phyloP scores from a whole-genome alignment of 1,284 basidiomycete species.

The Kalmanozyma brasiliensis region DNA sequence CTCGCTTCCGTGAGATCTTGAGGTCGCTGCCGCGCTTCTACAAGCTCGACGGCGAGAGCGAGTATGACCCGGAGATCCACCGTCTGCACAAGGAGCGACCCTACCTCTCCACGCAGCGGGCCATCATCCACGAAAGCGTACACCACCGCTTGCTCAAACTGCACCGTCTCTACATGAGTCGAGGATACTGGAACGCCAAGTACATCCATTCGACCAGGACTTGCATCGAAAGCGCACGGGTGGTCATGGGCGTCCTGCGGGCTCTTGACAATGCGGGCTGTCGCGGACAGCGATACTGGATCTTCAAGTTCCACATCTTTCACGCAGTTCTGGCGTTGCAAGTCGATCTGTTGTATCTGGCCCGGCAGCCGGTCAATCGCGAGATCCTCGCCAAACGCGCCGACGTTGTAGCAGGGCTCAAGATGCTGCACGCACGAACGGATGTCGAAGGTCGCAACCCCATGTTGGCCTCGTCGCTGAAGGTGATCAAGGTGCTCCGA shows the following conservation, averaged over 20 bases:
- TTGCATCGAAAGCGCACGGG: slow-evolving; percentile 48
- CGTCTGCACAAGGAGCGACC: slow-evolving; percentile 52
- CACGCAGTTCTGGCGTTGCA: slow-evolving; percentile 47
- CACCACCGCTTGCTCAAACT: slow-evolving; percentile 59
- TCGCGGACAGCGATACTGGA: slow-evolving; percentile 41
- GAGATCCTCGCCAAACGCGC: slow-evolving; percentile 42
- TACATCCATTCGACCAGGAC: slow-evolving; percentile 55
- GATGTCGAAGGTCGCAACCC: slow-evolving; percentile 45
- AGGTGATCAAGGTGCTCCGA: slow-evolving; percentile 48
- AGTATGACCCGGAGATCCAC: slow-evolving; percentile 55
- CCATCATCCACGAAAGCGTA: slow-evolving; percentile 52
- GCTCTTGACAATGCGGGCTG: slow-evolving; percentile 32
- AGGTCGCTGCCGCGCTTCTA: slow-evolving; percentile 50
- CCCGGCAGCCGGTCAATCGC: slow-evolving; percentile 28
- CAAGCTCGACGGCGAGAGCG: slow-evolving; percentile 52
- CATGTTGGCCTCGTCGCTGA: slow-evolving; percentile 41
- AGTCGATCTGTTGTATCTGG: slow-evolving; percentile 41
- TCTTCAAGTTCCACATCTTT: slow-evolving; percentile 51
- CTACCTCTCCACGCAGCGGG: slow-evolving; percentile 55
- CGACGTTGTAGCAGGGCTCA: slow-evolving; percentile 42
- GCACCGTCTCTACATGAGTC: slow-evolving; percentile 56
- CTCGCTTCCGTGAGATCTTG: slow-evolving; percentile 46
- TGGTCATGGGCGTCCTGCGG: slow-evolving; percentile 35
- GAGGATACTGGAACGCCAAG: slow-evolving; percentile 56
- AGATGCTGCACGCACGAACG: slow-evolving; percentile 45